Evolutionary conservation across 257 asterid species (phyloP), one percentile per base, ranked within the genome.

Genomic region (Salvia miltiorrhiza): DNA sequence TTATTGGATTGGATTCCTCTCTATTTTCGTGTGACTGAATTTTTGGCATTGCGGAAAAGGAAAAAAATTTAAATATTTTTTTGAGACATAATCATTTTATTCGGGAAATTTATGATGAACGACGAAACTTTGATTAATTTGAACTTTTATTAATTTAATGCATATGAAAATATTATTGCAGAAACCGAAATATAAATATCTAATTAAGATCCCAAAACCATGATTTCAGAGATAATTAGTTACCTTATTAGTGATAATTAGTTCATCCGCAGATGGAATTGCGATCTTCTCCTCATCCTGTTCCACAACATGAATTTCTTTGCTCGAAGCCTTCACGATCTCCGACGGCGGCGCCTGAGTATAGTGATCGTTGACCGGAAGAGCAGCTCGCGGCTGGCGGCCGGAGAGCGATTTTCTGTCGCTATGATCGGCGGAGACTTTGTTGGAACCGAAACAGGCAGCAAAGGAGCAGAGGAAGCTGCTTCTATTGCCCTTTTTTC

Each of bases 361-460:
- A 23, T 3, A 2, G 0, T 16, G 73, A 41, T 40, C 66, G 48
- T 62, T 68, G 44, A 52, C 67, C 57, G 45, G 74, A 40, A 7
- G 56, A 49, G 33, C 47, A 19, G 26, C 37, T 52, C 44, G 52
- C 35, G 39, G 17, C 1, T 35, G 48, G 13, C 70, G 40, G 60
- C 52, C 53, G 63, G 76, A 33, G 63, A 21, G 13, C 26, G 69
- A 28, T 20, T 73, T 78, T 23, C 57, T 26, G 24, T 70, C 76
- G 45, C 9, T 48, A 4, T 66, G 73, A 16, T 74, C 69, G 19
- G 69, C 57, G 0, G 79, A 74, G 5, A 60, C 75, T 57, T 60
- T 70, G 33, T 19, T 67, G 8, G 79, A 74, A 7, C 79, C 79
- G n/a, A 74, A 74, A 50, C 74, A 74, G 43, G 48, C 58, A 47